phyloP scores from a whole-genome alignment of 352 stramenopile species.

The Globisporangium okanoganense region DNA sequence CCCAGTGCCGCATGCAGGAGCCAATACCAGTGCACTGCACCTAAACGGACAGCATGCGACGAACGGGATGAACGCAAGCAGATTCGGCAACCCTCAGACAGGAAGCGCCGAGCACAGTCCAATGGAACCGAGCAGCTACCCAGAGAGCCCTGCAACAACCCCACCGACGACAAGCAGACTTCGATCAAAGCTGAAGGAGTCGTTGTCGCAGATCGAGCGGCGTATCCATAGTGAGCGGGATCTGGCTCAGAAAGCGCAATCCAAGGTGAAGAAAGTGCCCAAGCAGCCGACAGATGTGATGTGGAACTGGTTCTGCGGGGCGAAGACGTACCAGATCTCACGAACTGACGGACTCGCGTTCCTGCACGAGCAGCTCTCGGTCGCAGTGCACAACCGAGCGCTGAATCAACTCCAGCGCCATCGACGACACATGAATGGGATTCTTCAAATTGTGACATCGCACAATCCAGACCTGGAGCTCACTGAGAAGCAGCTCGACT shows the following conservation, averaged over 20 bases:
- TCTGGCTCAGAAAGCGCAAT: constrained; percentile 30
- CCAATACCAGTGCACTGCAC: neutral
- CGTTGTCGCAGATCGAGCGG: constrained; percentile 47
- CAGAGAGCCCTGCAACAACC: constrained; percentile 22
- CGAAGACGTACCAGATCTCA: constrained; percentile 21
- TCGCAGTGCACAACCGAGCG: constrained; percentile 58
- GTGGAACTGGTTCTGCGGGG: constrained; percentile 67
- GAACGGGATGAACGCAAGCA: constrained; percentile 14
- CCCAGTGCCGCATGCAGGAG: constrained; percentile 22
- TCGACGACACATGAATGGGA: constrained; percentile 63
- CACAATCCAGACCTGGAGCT: constrained; percentile 79
- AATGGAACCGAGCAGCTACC: constrained; percentile 21
- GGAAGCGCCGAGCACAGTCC: constrained; percentile 26
- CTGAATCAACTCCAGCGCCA: constrained; percentile 83
- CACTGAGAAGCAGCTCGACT: constrained; percentile 78
- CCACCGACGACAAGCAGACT: constrained; percentile 34
- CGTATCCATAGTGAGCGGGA: constrained; percentile 45
- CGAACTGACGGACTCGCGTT: constrained; percentile 53
- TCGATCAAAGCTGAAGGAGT: constrained; percentile 62
- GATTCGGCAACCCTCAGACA: constrained; percentile 35
- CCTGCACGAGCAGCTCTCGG: constrained; percentile 48
- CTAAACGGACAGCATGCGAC: constrained; percentile 1
- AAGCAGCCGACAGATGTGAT: constrained; percentile 36
- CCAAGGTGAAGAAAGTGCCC: constrained; percentile 21
- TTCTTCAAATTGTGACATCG: constrained; percentile 77